Evolutionary conservation across 2,329 filamentous ascomycete species (phyloP), one percentile per base, ranked within the genome.

Genomic region (Cryphonectria naterciae): DNA sequence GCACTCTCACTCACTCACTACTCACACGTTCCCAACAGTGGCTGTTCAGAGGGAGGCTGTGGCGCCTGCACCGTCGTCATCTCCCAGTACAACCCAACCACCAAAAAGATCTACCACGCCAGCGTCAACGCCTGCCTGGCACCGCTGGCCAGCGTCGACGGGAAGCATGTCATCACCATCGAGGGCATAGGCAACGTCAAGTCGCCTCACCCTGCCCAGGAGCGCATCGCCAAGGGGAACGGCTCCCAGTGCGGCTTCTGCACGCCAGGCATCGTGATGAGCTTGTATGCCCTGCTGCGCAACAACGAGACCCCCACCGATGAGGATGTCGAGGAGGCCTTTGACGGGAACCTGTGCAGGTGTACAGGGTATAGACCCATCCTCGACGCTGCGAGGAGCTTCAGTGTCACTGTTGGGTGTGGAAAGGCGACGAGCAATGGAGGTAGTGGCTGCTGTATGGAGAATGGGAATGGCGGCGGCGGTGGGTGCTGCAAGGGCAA

Each of bases 201-300:
- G 80, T 89, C 87, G 58, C 96, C 96, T 6, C 96, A 99, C 83
- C 93, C 95, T 1, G 86, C 92, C 4, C 96, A 98, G 79, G 94
- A 98, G 83, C 88, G 96, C 64, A 92, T 99, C 76, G 95, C 96
- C 25, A 93, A 93, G 81, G 89, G 92, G 43, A 96, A 97, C 82
- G 96, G 96, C 65, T 97, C 93, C 75, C 95, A 99, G 80, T 99
- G 88, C 72, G 88, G 95, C 0, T 99, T 99, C 82, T 99, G 96
- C 78, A 98, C 96, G 0, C 96, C 96, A 5, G 96, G 96, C 2
- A 98, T 99, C 77, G 95, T 98, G 73, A 98, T 98, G 93, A 98
- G 95, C 79, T 82, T 98, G 69, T 99, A 99, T 80, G 96, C 96
- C 7, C 85, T 98, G 61, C 85, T 99, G 43, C 88, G 96, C 72